Percentiles rank a stretch among this genome's conserved stretches.
Evolutionary conservation across 2,329 filamentous ascomycete species (phyloP).

Genomic region (Penicillium decumbens): DNA sequence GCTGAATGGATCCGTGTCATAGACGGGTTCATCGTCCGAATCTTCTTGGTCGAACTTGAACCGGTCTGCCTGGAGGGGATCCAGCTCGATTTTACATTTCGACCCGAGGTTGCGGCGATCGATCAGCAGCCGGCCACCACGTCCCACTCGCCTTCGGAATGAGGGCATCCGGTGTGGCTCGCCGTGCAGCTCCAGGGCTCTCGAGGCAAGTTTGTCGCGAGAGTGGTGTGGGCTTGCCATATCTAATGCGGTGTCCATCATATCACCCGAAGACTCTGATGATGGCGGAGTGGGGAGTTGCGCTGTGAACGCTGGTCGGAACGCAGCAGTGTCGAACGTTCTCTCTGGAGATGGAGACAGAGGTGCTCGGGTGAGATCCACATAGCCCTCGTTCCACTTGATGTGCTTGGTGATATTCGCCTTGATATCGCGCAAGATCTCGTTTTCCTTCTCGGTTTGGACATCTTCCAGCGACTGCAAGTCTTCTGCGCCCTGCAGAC

Average conservation of each 20-base stretch:
- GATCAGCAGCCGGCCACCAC: conserved; percentile 79
- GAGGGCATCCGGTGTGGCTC: conserved; percentile 53
- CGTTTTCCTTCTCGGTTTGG: conserved; percentile 73
- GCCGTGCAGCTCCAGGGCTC: conserved; percentile 43
- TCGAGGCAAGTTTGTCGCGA: conserved; percentile 39
- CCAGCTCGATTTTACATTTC: conserved; percentile 45
- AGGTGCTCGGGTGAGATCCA: conserved; percentile 81
- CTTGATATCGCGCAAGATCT: conserved; percentile 76
- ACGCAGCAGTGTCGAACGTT: conserved; percentile 54
- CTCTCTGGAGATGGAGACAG: conserved; percentile 71
- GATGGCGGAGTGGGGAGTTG: conserved; percentile 56
- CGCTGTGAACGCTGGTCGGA: conserved; percentile 64
- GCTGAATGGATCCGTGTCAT: conserved; percentile 67
- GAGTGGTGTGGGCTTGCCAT: conserved; percentile 29
- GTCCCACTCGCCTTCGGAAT: conserved; percentile 78
- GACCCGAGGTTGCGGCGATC: conserved; percentile 69
- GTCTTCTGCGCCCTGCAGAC: conserved; percentile 74
- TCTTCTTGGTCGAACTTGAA: conserved; percentile 89
- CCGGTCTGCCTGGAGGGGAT: conserved; percentile 56
- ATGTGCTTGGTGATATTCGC: conserved; percentile 81
- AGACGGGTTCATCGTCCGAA: conserved; percentile 68
- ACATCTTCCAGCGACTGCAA: conserved; percentile 72
- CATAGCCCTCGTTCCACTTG: conserved; percentile 84
- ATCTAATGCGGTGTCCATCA: conserved; percentile 38
- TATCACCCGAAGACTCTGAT: conserved; percentile 45